A percentile compares a stretch with the other conserved stretches of the same genome.
These are phyloP conservation scores for Wickerhamiella parazyma DNA, from an alignment of 805 yeast species.

Conservation along the genomic window DNA sequence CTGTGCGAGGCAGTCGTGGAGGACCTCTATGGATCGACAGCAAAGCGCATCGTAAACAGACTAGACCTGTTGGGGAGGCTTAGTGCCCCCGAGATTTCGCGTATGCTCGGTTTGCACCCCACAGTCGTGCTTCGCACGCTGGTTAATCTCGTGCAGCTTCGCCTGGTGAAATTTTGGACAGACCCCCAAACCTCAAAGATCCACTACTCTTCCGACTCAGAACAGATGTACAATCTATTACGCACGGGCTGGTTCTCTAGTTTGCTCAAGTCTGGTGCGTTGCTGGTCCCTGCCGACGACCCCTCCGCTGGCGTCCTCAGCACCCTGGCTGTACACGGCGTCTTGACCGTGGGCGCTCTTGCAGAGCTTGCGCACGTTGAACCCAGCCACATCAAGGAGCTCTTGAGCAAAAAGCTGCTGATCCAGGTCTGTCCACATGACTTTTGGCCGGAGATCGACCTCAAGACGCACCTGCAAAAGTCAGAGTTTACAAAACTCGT, in stretches of 20 bases:
- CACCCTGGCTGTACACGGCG: constrained; percentile 49
- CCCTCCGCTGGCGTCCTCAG: constrained; percentile 31
- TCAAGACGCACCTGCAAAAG: constrained; percentile 14
- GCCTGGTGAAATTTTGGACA: constrained; percentile 56
- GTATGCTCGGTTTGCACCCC: constrained; percentile 34
- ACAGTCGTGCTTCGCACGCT: constrained; percentile 47
- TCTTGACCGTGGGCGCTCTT: constrained; percentile 28
- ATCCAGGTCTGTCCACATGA: constrained; percentile 32
- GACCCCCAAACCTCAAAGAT: constrained; percentile 26
- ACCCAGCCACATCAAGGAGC: constrained; percentile 22
- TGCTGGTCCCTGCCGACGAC: background rate
- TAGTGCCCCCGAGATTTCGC: constrained; percentile 40
- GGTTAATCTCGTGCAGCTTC: constrained; percentile 65
- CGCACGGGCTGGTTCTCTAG: constrained; percentile 67
- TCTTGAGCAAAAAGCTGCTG: constrained; percentile 39
- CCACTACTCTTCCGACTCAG: constrained; percentile 47
- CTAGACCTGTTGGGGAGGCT: constrained; percentile 58
- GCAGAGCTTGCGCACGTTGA: background rate
- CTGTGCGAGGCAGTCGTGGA: constrained; percentile 21
- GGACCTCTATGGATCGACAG: constrained; percentile 52
- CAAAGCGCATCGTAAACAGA: constrained; percentile 46
- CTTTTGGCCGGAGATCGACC: constrained; percentile 23
- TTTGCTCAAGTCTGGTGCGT: constrained; percentile 20
- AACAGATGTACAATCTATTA: constrained; percentile 48
- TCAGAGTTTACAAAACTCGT: constrained; percentile 17